Evolutionary conservation across 2,329 filamentous ascomycete species (phyloP).

Genomic region (Chalara sp.): DNA sequence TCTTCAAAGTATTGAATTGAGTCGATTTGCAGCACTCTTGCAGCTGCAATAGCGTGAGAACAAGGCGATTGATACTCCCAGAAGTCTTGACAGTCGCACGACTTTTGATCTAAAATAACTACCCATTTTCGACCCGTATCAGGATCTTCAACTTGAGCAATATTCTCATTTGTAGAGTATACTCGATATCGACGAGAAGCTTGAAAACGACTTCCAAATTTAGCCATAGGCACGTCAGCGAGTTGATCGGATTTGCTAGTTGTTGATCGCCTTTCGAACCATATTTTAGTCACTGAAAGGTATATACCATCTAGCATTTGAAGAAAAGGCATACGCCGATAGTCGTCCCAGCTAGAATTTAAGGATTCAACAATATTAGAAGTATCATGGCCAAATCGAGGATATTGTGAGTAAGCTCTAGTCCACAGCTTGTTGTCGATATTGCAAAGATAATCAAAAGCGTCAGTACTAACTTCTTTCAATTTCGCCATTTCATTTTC

Average conservation of each 20-base stretch:
- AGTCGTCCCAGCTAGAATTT: neutral
- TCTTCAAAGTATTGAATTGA: neutral
- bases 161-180: neutral
- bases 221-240: neutral
- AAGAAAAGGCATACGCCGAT: neutral
- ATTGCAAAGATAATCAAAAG: neutral
- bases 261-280: neutral
- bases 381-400: neutral
- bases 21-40: neutral
- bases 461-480: neutral
- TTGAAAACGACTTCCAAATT: neutral
- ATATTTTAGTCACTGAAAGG: neutral
- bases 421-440: neutral
- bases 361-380: neutral
- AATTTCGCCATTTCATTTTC: neutral
- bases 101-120: neutral
- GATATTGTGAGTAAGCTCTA: neutral
- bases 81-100: neutral
- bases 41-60: neutral
- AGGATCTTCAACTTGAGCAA: neutral
- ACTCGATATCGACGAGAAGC: neutral
- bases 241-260: neutral
- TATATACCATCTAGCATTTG: neutral
- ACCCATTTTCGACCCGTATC: neutral
- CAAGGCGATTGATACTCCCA: neutral